phyloP scores from a whole-genome alignment of 257 asterid genomes.

The Coffea canephora region DNA sequence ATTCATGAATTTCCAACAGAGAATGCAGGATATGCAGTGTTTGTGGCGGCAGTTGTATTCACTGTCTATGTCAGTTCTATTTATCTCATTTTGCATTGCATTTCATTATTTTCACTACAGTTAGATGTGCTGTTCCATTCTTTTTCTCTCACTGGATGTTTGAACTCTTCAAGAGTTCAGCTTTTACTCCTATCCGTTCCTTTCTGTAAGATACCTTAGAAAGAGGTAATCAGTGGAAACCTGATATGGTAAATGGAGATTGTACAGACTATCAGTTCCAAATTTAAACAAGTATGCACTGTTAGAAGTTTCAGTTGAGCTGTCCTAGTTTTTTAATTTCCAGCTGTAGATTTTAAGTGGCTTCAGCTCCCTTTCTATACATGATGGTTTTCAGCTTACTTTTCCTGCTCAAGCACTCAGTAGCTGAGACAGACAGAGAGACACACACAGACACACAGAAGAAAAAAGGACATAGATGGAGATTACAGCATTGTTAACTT shows the following conservation, averaged over 20 bases:
- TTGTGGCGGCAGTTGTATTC: conserved; percentile 39
- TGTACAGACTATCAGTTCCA: neutral
- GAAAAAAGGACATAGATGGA: neutral
- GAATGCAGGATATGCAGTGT: conserved; percentile 40
- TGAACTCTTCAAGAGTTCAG: neutral
- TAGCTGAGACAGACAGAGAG: no score
- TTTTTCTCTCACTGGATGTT: neutral
- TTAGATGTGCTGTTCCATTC: neutral
- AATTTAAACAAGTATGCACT: neutral
- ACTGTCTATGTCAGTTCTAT: conserved; percentile 52
- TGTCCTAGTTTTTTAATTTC: neutral
- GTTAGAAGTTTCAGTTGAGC: neutral
- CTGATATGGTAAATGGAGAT: neutral
- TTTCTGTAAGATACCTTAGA: neutral
- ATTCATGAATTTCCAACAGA: conserved; percentile 29
- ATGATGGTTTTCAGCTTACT: neutral
- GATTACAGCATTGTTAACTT: neutral
- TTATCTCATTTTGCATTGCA: neutral
- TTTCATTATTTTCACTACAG: neutral
- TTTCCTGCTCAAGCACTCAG: neutral
- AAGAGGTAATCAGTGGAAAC: neutral
- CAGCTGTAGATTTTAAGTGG: neutral
- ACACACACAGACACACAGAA: neutral
- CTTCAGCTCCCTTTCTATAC: neutral
- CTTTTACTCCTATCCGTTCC: no score